A percentile compares a stretch with the other conserved stretches of the same genome.
Evolutionary conservation across 2,329 filamentous ascomycete species (phyloP).

Genomic region (Pseudogymnoascus sp.): DNA sequence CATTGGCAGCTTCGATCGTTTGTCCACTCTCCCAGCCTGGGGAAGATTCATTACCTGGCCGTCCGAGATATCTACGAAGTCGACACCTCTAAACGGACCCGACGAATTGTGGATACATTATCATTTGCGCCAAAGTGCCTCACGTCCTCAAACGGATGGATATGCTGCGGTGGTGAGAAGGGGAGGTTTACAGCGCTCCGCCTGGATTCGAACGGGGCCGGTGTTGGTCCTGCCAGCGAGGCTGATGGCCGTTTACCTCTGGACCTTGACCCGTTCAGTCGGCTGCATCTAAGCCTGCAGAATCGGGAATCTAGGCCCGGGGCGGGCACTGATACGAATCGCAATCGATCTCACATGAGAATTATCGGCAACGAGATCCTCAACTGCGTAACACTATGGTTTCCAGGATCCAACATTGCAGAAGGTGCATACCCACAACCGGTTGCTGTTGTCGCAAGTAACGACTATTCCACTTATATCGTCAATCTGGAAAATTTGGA

Average conservation of each 20-base stretch:
- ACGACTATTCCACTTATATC: slow-evolving; percentile 82
- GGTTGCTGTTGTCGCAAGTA: slow-evolving; percentile 76
- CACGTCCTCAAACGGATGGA: slow-evolving; percentile 76
- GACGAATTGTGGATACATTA: slow-evolving; percentile 63
- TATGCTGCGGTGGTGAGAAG: slow-evolving; percentile 81
- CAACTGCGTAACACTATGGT: slow-evolving; percentile 59
- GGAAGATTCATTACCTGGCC: slow-evolving; percentile 78
- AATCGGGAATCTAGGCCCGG: background rate
- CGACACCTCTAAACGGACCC: slow-evolving; percentile 59
- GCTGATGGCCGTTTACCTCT: slow-evolving; percentile 40
- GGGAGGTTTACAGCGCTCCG: slow-evolving; percentile 59
- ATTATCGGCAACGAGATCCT: slow-evolving; percentile 52
- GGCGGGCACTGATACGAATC: background rate
- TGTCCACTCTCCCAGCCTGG: slow-evolving; percentile 69
- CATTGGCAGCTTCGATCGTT: slow-evolving; percentile 88
- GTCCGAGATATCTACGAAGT: slow-evolving; percentile 64
- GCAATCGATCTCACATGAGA: slow-evolving; percentile 34
- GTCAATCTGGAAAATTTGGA: slow-evolving; percentile 64
- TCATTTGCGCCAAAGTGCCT: slow-evolving; percentile 75
- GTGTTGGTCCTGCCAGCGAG: slow-evolving; percentile 26
- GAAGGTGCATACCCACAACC: slow-evolving; percentile 39
- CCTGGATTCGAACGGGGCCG: slow-evolving; percentile 26
- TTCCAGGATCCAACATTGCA: slow-evolving; percentile 29
- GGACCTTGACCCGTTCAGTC: slow-evolving; percentile 32
- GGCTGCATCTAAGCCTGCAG: slow-evolving; percentile 10